Evolutionary conservation across 192 early-diverging fungal species (phyloP), one percentile per base, ranked within the genome.

Genomic region (Backusella macrospora): DNA sequence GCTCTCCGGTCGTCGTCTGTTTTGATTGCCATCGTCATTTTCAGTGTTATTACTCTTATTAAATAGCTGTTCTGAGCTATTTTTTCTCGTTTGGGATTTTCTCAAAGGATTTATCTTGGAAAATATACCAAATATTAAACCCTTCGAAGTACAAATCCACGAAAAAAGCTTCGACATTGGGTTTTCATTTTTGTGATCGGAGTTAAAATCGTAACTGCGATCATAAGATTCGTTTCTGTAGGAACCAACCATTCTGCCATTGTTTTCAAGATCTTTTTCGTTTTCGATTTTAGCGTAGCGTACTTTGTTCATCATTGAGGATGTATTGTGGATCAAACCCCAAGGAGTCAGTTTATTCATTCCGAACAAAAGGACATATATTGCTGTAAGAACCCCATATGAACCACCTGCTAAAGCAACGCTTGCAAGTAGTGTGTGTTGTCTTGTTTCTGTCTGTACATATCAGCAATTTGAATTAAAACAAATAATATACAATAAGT

Each of bases 321-420:
- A 7, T 21, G 48, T 49, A 49, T 49, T 49, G 18, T 74, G 64
- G 3, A 68, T 34, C 15, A 74, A 40, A 9, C 73, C 73, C 64
- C 64, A 74, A 18, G 73, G 73, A 0, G 73, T 46, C 29, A 74
- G n/a, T 12, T 49, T 52, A n/a, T 10, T 49, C 39, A 55, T 55
- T 2, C 73, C 73, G 29, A 67, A 74, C 23, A 74, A 59, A 5
- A 74, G 9, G 23, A 49, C 45, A 18, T 74, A 74, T 0, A 74
- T 13, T 14, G 47, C 47, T 12, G 47, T 67, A 3, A 67, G 29
- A 21, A 74, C 10, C 7, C 65, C 73, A 43, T 67, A 74, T 1
- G 65, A 38, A 55, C 73, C 73, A 44, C 65, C 73, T 9, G 46
- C 43, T 13, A 74, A 49, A 45, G 73, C 65, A 40, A 74, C n/a